Evolutionary conservation across 176 grass and related monocot genomes (phyloP).

Genomic region (Sorghum bicolor): Sorghum_bicolor_NCBIv3 NC_012870.2:10674501-10675000

Average conservation of each 20-base stretch:
- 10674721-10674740: constrained; percentile 92
- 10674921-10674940: background rate
- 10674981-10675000: background rate
- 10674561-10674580: constrained; percentile 33
- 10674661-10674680: constrained; percentile 90
- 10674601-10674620: constrained; percentile 32
- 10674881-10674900: background rate
- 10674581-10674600: constrained; percentile 9
- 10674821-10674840: background rate
- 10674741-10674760: constrained; percentile 98
- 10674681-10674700: constrained; percentile 82
- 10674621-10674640: background rate
- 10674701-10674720: constrained; percentile 91
- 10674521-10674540: constrained; percentile 47
- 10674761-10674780: constrained; percentile 48
- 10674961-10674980: background rate
- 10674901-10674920: background rate
- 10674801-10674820: constrained; percentile 16
- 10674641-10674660: constrained; percentile 41
- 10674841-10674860: background rate
- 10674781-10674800: background rate
- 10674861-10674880: background rate
- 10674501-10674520: constrained; percentile 47
- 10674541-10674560: constrained; percentile 63
- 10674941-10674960: background rate